These are phyloP conservation scores for Aspergillus arachidicola DNA, from an alignment of 2,329 filamentous ascomycete species.

Conservation along the genomic window DNA sequence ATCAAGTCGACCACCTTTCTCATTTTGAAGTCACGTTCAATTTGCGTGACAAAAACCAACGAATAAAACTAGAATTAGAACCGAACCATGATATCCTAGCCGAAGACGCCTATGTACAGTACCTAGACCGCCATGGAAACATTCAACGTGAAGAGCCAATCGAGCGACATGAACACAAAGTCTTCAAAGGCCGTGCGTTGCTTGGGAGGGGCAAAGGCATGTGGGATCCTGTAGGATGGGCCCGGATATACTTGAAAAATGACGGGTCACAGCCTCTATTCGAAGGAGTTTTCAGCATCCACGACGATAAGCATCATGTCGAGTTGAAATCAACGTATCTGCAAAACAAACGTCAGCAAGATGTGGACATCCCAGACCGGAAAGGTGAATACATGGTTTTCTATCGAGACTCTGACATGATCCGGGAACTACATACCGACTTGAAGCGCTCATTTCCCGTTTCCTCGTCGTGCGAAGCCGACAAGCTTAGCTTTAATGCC, in stretches of 20 bases:
- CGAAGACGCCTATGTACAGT: conserved; percentile 72
- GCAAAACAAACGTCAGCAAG: conserved; percentile 69
- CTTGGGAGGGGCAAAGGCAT: conserved; percentile 63
- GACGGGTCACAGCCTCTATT: conserved; percentile 83
- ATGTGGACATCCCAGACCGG: conserved; percentile 64
- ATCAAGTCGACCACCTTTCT: conserved; percentile 77
- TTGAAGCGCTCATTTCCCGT: conserved; percentile 61
- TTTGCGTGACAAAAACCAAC: conserved; percentile 66
- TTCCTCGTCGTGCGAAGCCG: conserved; percentile 67
- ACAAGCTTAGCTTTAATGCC: conserved; percentile 79
- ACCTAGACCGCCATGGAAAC: conserved; percentile 71
- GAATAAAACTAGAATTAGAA: conserved; percentile 77
- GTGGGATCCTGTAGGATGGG: conserved; percentile 86
- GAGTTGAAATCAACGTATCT: conserved; percentile 75
- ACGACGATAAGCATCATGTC: conserved; percentile 83
- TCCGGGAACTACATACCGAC: conserved; percentile 55
- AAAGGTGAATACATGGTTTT: conserved; percentile 81
- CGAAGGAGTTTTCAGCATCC: conserved; percentile 82
- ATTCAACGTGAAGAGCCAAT: conserved; percentile 69
- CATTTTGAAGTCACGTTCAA: conserved; percentile 83
- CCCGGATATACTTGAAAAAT: conserved; percentile 73
- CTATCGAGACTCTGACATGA: conserved; percentile 87
- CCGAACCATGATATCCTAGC: conserved; percentile 90
- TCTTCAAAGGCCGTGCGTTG: conserved; percentile 81
- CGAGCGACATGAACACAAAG: conserved; percentile 72